These are phyloP conservation scores for Cyclospora cayetanensis DNA, from an alignment of 169 alveolate species.

Conservation along the genomic window DNA sequence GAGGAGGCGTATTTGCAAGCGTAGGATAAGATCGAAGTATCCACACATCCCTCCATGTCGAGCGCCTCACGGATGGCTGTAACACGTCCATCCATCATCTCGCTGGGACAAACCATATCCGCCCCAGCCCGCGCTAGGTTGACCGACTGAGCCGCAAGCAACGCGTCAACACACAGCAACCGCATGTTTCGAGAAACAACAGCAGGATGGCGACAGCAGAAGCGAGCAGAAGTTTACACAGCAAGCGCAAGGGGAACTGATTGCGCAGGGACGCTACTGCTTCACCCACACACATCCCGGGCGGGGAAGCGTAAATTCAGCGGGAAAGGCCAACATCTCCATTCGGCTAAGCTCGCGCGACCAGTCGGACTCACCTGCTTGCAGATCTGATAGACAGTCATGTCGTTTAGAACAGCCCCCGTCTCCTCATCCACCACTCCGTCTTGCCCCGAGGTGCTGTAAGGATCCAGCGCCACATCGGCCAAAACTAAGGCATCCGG, in stretches of 20 bases:
- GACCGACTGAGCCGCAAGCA: conserved; percentile 73
- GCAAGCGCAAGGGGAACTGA: too few relatives aligned
- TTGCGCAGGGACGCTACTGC: too few relatives aligned
- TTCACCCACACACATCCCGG: background rate
- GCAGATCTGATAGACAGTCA: conserved; percentile 76
- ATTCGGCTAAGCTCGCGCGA: too few relatives aligned
- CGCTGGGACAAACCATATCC: conserved; percentile 90
- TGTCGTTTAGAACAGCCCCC: conserved; percentile 77
- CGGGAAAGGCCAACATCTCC: background rate
- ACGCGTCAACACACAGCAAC: background rate
- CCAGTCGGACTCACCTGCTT: conserved; percentile 72
- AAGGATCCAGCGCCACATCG: conserved; percentile 82
- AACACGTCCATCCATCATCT: conserved; percentile 91
- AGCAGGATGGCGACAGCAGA: too few relatives aligned
- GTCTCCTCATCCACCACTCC: conserved; percentile 79
- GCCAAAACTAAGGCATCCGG: conserved; percentile 76
- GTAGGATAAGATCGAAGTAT: conserved; percentile 81
- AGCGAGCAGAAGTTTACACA: too few relatives aligned
- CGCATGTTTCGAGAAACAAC: background rate
- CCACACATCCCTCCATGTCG: conserved; percentile 75
- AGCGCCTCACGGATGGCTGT: conserved; percentile 83
- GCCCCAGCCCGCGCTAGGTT: conserved; percentile 87
- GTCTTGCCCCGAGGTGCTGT: conserved; percentile 80
- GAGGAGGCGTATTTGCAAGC: conserved; percentile 87
- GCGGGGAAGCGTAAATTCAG: background rate